Conservation (phyloP, 2,329 filamentous ascomycete genomes). For the Colletotrichum siamense region DNA sequence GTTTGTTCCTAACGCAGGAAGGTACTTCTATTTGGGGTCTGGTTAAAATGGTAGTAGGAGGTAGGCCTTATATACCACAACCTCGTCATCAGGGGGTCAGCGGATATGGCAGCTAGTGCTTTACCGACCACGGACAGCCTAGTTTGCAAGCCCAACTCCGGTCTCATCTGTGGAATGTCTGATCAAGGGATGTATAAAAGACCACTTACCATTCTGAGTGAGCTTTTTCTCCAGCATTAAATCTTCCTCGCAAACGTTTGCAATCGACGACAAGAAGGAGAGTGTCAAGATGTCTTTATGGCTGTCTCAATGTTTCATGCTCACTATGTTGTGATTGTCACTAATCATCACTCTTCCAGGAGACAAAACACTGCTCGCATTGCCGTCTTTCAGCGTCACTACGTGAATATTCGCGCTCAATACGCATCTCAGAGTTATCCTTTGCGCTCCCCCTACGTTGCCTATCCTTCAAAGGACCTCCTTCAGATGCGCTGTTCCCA, state of each 20-base stretch:
- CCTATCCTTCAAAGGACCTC: not conserved
- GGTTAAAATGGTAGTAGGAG: not conserved
- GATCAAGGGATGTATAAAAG: not conserved
- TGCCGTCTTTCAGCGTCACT: not conserved
- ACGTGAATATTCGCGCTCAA: not conserved
- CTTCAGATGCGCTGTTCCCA: not conserved
- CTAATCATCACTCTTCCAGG: not conserved
- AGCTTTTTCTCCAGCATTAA: not conserved
- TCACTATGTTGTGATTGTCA: rapidly evolving
- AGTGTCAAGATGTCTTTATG: not conserved
- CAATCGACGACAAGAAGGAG: no score
- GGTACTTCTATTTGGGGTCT: no score
- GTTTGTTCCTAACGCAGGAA: no score
- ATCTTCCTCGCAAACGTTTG: no score
- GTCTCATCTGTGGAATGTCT: not conserved
- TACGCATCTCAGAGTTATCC: not conserved
- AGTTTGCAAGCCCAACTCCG: not conserved
- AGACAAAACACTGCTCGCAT: rapidly evolving
- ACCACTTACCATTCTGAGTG: not conserved
- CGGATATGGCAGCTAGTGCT: not conserved
- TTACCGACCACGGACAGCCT: not conserved
- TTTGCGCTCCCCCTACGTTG: no score
- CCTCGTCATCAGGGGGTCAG: not conserved
- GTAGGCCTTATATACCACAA: not conserved
- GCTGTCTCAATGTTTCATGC: not conserved